Evolutionary conservation across 163 green algal species (phyloP), one percentile per base, ranked within the genome.

Genomic region (Scenedesmus sp.): DNA sequence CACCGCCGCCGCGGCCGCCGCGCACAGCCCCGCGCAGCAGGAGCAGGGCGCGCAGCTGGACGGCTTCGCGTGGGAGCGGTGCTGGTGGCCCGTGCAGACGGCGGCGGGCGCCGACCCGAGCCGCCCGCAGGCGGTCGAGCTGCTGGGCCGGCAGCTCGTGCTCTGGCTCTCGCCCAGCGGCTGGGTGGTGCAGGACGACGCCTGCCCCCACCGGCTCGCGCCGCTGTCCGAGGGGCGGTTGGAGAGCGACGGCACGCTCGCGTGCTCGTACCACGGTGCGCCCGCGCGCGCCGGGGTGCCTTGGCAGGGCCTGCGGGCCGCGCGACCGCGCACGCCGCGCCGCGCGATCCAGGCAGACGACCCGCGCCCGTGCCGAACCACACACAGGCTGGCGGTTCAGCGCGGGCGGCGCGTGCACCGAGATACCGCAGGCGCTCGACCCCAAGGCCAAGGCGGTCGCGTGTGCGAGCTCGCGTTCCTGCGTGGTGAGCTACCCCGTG

Each of bases 121-220:
- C 31, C 64, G 66, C 3, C 88, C 85, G 1, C 82, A 91, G 60
- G 34, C 78, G 51, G 48, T 89, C 50, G 85, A 87, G 47, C 83
- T 92, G 57, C 66, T 92, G 60, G 88, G 87, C 42, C 73, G 76
- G 70, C 60, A 81, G 18, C 60, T 92, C 33, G 86, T 92, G 53
- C 63, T 93, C 29, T 93, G 89, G 89, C 63, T 73, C 2, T 86
- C 90, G 56, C 82, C 50, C 15, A 33, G 85, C 33, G n/a, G 50
- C 18, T 94, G 90, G 90, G 63, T 63, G 2, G 84, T 63, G 0
- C 78, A 92, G n/a, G 70, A 91, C 34, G 88, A 94, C 74, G 51
- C 69, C 34, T 94, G 89, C 78, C 82, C 89, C 5, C 89, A 94
- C 83, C 64, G 84, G 65, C 65, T 89, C n/a, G 85, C 85, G 13